A percentile compares a stretch with the other conserved stretches of the same genome.
Evolutionary conservation across 371 early-diverging fungal genomes (phyloP).

Genomic region (Capillidium rhysosporum): DNA sequence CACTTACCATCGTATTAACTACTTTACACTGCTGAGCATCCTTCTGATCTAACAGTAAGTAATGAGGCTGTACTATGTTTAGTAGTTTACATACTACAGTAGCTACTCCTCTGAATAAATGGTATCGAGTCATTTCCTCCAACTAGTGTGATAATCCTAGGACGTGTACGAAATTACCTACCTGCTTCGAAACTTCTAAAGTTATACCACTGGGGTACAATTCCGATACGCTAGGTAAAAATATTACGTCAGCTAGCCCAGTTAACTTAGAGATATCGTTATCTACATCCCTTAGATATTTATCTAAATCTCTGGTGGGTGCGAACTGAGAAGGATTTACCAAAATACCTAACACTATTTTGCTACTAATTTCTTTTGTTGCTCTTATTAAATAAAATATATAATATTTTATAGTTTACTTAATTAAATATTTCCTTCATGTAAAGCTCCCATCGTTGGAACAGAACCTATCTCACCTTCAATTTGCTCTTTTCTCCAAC

Average conservation of each 20-base stretch:
- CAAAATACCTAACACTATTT: conserved; percentile 70
- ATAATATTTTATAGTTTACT: conserved; percentile 16
- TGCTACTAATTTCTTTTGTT: conserved; percentile 37
- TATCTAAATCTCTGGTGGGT: conserved; percentile 77
- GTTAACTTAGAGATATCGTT: conserved; percentile 44
- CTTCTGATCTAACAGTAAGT: conserved; percentile 87
- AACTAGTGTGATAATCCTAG: conserved; percentile 70
- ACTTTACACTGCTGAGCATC: conserved; percentile 93
- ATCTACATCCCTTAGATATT: conserved; percentile 75
- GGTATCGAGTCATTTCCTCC: conserved; percentile 83
- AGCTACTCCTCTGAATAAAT: conserved; percentile 93
- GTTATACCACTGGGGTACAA: conserved; percentile 89
- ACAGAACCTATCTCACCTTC: conserved; percentile 46
- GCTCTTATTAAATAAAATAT: conserved; percentile 17
- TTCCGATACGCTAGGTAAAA: conserved; percentile 62
- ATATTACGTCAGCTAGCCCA: conserved; percentile 30
- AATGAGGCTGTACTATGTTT: conserved; percentile 68
- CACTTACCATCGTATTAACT: conserved; percentile 52
- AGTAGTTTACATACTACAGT: conserved; percentile 90
- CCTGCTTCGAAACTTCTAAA: conserved; percentile 47
- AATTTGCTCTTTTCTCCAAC: conserved; percentile 32
- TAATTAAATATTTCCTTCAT: conserved; percentile 66
- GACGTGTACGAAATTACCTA: conserved; percentile 83
- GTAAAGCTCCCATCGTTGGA: conserved; percentile 84
- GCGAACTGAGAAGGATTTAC: conserved; percentile 97